phyloP scores from a whole-genome alignment of 2,329 filamentous ascomycete genomes.

The Monosporascus sp. region DNA sequence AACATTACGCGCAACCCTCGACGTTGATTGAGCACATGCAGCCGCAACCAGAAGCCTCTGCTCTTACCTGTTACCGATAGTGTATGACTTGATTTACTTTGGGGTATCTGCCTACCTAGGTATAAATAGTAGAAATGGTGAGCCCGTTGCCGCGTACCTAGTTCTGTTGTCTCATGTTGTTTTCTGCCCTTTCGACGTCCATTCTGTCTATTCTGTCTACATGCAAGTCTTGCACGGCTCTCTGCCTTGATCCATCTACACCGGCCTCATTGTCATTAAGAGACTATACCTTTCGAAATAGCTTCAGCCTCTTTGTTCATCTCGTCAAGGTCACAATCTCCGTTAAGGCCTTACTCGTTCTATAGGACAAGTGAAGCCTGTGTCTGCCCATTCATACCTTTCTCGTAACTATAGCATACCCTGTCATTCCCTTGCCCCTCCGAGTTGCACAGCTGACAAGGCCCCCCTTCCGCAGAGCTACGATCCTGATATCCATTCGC shows the following conservation, averaged over 20 bases:
- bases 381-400: too few species aligned
- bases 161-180: not conserved
- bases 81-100: not conserved
- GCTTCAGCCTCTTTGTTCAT: too few species aligned
- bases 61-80: not conserved
- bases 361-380: too few species aligned
- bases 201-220: not conserved
- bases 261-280: too few species aligned
- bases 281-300: too few species aligned
- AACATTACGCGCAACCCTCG: not conserved
- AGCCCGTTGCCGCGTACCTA: not conserved
- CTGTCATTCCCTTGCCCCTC: too few species aligned
- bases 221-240: not conserved
- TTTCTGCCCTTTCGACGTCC: not conserved
- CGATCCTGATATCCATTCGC: constrained; percentile 47
- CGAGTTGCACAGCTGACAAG: constrained; percentile 8
- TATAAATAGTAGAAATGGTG: not conserved
- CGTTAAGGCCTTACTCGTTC: too few species aligned
- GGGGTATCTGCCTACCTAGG: not conserved
- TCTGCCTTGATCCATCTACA: not conserved
- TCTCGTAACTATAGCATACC: too few species aligned
- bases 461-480: constrained; percentile 38
- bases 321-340: too few species aligned
- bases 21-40: not conserved
- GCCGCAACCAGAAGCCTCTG: not conserved